Base-by-base conservation (phyloP, 345 rosid genomes). In the Citropsis articulata region DNA sequence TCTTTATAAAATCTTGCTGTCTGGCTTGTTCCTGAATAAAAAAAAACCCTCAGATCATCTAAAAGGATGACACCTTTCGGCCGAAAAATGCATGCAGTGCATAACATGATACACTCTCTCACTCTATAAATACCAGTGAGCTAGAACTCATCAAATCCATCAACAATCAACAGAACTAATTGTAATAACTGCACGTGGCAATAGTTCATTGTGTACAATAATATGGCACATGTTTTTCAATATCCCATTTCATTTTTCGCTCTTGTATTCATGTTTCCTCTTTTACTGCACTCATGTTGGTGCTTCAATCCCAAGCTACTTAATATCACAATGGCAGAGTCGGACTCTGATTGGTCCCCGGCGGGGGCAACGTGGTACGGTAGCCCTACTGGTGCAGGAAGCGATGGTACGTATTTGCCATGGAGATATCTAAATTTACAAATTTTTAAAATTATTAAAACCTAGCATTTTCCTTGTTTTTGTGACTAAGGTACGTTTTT, bases 331-430 rank as follows among this genome's bases (percentile, higher is more conserved):
- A 64, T 6, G 75, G 31, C 42, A 22, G 45, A 0, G 22, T 61
- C 77, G 24, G 75, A 61, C n/a, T 72, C 72, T 10, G 82, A 50
- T 35, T 89, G 87, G 88, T 83, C 84, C n/a, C 40, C 40, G 6
- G 93, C 87, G 4, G 87, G 84, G 4, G 91, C 89, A 7, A 92
- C 93, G 4, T 92, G 92, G 94, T 92, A 88, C 14, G 93, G 97
- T 9, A 79, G 80, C 64, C 81, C 92, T 68, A 30, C 66, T 0
- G 93, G 92, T 45, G 84, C 81, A 1, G 92, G 94, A 75, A 86
- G 81, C 21, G 84, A 82, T 14, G 91, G 93, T 92, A 18, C 5
- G 57, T 53, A 18, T 16, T 7, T 53, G n/a, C 7, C 1, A 18
- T 53, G 57, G 22, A 53, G n/a, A 53, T 18, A 16, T 18, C 21